phyloP scores from a whole-genome alignment of 176 grass and related monocot species.

The Eremochloa ophiuroides region DNA sequence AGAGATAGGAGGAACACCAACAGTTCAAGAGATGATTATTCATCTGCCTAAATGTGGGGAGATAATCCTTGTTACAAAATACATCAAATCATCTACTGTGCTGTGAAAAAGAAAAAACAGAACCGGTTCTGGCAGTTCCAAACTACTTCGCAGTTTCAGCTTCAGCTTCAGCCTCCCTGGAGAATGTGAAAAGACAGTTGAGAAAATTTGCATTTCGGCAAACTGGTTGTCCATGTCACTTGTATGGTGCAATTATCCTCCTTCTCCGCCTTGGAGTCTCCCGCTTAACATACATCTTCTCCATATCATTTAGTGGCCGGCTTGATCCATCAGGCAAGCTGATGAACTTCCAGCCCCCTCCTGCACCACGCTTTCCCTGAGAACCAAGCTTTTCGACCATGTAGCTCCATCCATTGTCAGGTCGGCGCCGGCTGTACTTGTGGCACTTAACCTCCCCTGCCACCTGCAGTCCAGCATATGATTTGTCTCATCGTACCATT shows the following conservation, averaged over 20 bases:
- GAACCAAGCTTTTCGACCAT: conserved; percentile 86
- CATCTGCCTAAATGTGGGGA: conserved; percentile 25
- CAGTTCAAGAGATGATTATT: conserved; percentile 34
- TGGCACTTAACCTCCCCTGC: conserved; percentile 87
- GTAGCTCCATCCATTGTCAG: conserved; percentile 76
- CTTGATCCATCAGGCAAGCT: conserved; percentile 88
- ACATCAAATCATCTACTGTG: conserved; percentile 25
- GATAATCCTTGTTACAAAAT: not conserved
- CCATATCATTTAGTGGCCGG: conserved; percentile 68
- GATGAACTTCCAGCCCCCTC: conserved; percentile 83
- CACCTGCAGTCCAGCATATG: conserved; percentile 42
- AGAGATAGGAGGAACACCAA: not conserved
- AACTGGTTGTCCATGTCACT: conserved; percentile 13
- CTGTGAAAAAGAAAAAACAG: conserved; percentile 23
- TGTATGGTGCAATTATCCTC: conserved; percentile 88
- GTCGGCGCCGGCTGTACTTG: conserved; percentile 83
- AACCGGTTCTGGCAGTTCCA: not conserved
- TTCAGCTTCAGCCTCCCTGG: conserved; percentile 24
- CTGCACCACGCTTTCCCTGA: conserved; percentile 52
- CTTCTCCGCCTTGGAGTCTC: conserved; percentile 73
- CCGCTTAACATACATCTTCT: conserved; percentile 96
- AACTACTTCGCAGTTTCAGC: conserved; percentile 14
- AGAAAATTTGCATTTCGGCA: conserved; percentile 14
- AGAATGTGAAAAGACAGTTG: conserved; percentile 13
- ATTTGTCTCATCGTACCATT: not conserved